Base-by-base conservation (phyloP, 192 early-diverging fungal genomes). In the Phlyctochytrium arcticum region DNA sequence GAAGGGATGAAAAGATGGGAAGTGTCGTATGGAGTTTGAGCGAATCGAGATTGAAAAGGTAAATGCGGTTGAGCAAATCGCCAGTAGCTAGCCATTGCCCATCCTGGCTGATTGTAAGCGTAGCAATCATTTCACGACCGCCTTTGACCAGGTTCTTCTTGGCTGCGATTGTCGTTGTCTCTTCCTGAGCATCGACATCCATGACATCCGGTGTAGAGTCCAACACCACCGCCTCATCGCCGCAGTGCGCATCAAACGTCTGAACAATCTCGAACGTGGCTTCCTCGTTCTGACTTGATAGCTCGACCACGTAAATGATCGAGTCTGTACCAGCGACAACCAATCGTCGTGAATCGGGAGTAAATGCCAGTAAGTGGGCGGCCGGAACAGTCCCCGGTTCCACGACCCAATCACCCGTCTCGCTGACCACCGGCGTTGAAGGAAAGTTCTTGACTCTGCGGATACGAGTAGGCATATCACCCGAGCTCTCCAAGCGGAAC, bases 31-130 rank as follows among this genome's bases (percentile, higher is more conserved):
- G 86, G 51, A 78, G 82, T 82, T 80, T 78, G 44, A 85, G 59
- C 47, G 77, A 79, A 56, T 90, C 86, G 30, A 96, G 51, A 57
- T 88, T 87, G 33, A 85, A 91, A 6, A 95, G 81, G 58, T 86
- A 77, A 34, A 94, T 86, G 29, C 83, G 70, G 59, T 88, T 89
- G 5, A 76, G 70, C 60, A 83, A 70, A 74, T 95, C 94, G 15
- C 85, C 89, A 19, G 87, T 87, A 9, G 88, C 90, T 26, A 98
- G 68, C 84, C 88, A 94, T 54, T 85, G 81, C 34, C 86, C 89
- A 71, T 93, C 90, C 3, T 67, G 69, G 69, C 89, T 92, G 8
- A 95, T 80, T 21, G 91, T 81, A 68, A 98, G 75, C 3, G 77
- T 75, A 8, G 67, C 69, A 17, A 98, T 51, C 33, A 67, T 37